Percentiles rank a stretch among this genome's conserved stretches.
Evolutionary conservation across 257 asterid genomes (phyloP).

Genomic region (Asclepias syriaca): DNA sequence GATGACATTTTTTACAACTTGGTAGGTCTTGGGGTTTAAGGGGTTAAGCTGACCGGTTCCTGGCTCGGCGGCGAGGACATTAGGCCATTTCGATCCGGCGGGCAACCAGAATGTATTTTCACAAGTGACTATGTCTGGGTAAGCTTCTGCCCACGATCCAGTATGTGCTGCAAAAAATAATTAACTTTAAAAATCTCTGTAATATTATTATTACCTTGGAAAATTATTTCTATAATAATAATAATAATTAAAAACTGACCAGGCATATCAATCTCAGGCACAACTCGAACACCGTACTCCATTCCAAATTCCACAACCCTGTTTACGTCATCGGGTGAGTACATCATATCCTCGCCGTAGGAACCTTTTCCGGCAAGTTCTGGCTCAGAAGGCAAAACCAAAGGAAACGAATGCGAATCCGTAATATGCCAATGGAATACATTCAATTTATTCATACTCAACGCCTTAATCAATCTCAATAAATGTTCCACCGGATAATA

Average conservation of each 20-base stretch:
- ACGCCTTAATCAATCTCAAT: constrained; percentile 61
- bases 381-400: constrained; percentile 74
- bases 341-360: constrained; percentile 66
- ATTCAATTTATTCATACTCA: constrained; percentile 86
- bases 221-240: too few relatives aligned
- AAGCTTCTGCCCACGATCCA: constrained; percentile 85
- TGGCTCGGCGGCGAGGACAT: constrained; percentile 81
- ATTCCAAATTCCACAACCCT: constrained; percentile 64
- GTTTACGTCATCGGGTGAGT: constrained; percentile 64
- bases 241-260: constrained; percentile 36
- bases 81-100: constrained; percentile 28
- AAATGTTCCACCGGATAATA: constrained; percentile 52
- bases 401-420: constrained; percentile 89
- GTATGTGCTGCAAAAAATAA: constrained; percentile 43
- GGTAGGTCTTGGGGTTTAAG: constrained; percentile 58
- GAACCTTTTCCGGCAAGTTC: constrained; percentile 68
- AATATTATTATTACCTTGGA: too few relatives aligned
- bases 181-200: too few relatives aligned
- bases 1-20: constrained; percentile 57
- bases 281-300: constrained; percentile 70
- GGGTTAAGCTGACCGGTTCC: constrained; percentile 95
- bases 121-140: constrained; percentile 80
- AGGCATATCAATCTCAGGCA: constrained; percentile 99
- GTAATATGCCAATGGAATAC: constrained; percentile 97
- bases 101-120: constrained; percentile 86